Evolutionary conservation across 1,284 basidiomycete genomes (phyloP), one percentile per base, ranked within the genome.

Genomic region (Trametes polyzona): DNA sequence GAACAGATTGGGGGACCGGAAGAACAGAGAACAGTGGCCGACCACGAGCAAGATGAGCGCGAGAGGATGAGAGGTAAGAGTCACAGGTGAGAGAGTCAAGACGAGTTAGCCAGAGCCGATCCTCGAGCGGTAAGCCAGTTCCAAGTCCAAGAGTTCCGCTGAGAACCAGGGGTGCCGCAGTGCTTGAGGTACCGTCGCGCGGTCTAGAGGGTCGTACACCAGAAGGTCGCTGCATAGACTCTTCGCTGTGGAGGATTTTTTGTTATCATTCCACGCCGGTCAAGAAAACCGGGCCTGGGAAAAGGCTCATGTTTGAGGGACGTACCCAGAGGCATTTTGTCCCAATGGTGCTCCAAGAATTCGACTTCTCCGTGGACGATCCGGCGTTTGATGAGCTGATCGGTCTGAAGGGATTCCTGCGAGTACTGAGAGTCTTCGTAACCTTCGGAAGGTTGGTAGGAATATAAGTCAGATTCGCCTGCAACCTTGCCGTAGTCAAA

Each of bases 321-420:
- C 82, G 59, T 66, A 90, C 90, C 90, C 61, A 86, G 79, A 43
- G 74, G 73, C 44, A 90, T 68, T 3, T 72, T 59, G 30, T 69
- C 65, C 90, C 90, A 92, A 19, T 80, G 69, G 24, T 74, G 63
- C 24, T 74, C 69, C 21, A 74, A 73, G 63, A 87, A 90, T 29
- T 84, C 78, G 8, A 88, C 72, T 5, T 76, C 74, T 14, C 86
- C 86, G 24, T 82, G 74, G 37, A 91, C 75, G 48, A 93, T 92
- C 26, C 87, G 79, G 55, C 81, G 76, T 69, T 90, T 91, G 40
- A 89, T 80, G 50, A 78, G 75, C 47, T 79, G 71, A 63, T 90
- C 88, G 53, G 78, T 79, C 52, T 76, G 74, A 12, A 75, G 65
- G 42, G 83, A 83, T 27, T 65, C 70, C 59, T 82, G 76, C 11